Base-by-base conservation (phyloP, 192 early-diverging fungal species). In the Coemansia erecta region DNA sequence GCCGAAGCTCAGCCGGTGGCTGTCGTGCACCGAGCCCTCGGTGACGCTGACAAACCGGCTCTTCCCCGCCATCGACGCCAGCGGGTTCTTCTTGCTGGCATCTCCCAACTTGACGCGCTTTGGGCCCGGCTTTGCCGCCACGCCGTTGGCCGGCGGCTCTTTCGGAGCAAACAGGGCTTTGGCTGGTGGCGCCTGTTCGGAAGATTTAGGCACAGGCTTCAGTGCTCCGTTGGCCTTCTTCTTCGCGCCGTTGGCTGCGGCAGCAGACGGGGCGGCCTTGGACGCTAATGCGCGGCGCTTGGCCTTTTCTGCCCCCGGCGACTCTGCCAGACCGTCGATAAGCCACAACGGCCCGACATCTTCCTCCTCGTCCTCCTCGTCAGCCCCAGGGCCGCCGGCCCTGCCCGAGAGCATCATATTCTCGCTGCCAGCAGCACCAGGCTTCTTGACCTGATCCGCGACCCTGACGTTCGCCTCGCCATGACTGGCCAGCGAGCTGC, bases 261-360 rank as follows among this genome's bases (percentile, higher is more conserved):
- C 15, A 24, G 39, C 56, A 13, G 56, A 14, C 6, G 18, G 28
- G 18, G 56, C 45, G 21, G 24, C 11, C 26, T 6, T 33, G 42
- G 42, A 43, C 31, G 56, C 44, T 33, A 18, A 28, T 28, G 54
- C 21, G 12, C 62, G 51, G 13, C 73, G 73, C 68, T 59, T 64
- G 21, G 71, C 77, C 66, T 80, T 80, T 12, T 73, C 77, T 0
- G 72, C 71, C 14, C 64, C 64, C 2, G 77, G 77, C n/a, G 77
- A 80, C 53, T 80, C 77, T 0, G 67, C 67, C 60, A 66, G 43
- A 0, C 67, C 72, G 40, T 70, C 72, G 31, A 40, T 37, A 65
- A 80, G 24, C 77, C 77, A 72, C 71, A 73, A 14, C 8, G 61
- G 63, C 0, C 71, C 64, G 0, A 69, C 56, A 24, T 64, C 63